These are phyloP conservation scores for Erodium trifolium DNA, from an alignment of 441 rosid species.

Conservation along the genomic window DNA sequence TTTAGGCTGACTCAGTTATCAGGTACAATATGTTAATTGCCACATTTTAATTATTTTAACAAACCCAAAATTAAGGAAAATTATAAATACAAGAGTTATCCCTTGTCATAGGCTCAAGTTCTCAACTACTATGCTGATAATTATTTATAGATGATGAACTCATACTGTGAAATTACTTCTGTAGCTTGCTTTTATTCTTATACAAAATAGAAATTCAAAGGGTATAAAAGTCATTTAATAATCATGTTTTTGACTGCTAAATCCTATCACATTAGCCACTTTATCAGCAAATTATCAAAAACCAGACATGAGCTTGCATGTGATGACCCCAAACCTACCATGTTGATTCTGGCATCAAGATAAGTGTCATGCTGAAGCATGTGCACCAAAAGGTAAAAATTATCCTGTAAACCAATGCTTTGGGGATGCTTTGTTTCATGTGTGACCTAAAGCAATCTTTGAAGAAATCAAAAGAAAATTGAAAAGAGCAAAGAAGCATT, in stretches of 20 bases:
- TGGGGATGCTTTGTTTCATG: neutral
- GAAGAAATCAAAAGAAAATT: neutral
- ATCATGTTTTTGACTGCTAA: too few relatives aligned
- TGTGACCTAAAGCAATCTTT: neutral
- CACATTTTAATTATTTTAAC: neutral
- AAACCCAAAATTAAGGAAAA: neutral
- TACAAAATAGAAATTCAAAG: too few relatives aligned
- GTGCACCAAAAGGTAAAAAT: neutral
- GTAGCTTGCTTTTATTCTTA: too few relatives aligned
- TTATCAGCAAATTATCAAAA: neutral
- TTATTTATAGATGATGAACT: too few relatives aligned
- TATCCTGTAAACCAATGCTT: neutral
- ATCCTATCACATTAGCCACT: too few relatives aligned
- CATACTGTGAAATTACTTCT: too few relatives aligned
- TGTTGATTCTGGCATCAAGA: neutral
- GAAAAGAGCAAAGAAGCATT: neutral
- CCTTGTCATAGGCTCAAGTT: neutral
- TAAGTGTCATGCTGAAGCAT: neutral
- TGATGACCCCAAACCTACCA: neutral
- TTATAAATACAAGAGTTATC: neutral
- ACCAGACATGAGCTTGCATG: conserved; percentile 4
- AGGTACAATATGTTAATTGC: too few relatives aligned
- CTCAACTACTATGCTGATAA: neutral
- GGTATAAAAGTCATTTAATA: too few relatives aligned
- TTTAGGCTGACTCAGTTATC: too few relatives aligned